These are phyloP conservation scores for Tuber melanosporum DNA, from an alignment of 495 filamentous ascomycete genomes.

Conservation along the genomic window DNA sequence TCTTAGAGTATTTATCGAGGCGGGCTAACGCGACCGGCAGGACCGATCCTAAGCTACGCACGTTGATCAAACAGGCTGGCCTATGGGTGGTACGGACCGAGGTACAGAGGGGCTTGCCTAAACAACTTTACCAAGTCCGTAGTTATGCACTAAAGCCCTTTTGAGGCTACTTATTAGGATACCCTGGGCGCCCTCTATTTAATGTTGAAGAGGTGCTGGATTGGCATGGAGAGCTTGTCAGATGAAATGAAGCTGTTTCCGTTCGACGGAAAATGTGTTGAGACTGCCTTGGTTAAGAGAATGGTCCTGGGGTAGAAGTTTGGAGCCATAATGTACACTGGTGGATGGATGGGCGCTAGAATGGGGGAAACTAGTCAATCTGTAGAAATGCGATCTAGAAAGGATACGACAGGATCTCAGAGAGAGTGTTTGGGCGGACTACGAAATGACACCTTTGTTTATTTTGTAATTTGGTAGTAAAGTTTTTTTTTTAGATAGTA, in stretches of 20 bases:
- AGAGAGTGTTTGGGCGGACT: neutral
- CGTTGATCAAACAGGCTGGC: constrained; percentile 62
- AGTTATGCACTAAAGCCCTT: constrained; percentile 58
- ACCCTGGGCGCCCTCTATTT: neutral
- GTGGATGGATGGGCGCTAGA: neutral
- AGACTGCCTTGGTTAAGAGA: neutral
- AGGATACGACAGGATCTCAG: neutral
- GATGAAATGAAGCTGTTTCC: neutral
- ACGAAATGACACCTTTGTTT: neutral
- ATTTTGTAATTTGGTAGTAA: neutral
- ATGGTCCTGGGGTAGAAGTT: neutral
- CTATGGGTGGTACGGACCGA: constrained; percentile 63
- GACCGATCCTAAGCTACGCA: constrained; percentile 62
- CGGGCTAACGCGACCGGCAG: constrained; percentile 41
- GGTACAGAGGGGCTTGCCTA: constrained; percentile 67
- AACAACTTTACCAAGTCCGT: constrained; percentile 59
- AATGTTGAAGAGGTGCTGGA: neutral
- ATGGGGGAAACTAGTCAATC: neutral
- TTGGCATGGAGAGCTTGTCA: neutral
- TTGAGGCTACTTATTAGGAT: constrained; percentile 5
- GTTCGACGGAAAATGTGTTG: neutral
- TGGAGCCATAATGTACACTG: neutral
- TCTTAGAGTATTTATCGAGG: neutral
- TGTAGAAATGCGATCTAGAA: neutral
- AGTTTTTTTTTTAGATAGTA: neutral